Conservation (phyloP, 257 asterid genomes). For the Fraxinus excelsior region DNA sequence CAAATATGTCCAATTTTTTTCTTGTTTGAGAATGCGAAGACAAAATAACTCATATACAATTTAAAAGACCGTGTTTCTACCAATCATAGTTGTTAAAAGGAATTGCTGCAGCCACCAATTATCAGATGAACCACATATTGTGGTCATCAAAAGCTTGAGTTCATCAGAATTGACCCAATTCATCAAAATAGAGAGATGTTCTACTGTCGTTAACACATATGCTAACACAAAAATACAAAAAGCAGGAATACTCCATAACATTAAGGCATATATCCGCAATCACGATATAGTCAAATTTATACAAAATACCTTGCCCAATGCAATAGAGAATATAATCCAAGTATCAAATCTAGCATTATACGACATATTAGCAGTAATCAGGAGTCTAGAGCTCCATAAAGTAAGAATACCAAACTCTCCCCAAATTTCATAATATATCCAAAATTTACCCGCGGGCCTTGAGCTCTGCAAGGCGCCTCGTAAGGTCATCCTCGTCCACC, state of each 20-base stretch:
- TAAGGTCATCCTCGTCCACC: conserved; percentile 85
- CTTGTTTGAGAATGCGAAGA: neutral
- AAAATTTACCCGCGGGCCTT: conserved; percentile 80
- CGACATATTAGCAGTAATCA: neutral
- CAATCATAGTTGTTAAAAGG: neutral
- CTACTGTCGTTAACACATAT: neutral
- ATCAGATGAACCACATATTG: neutral
- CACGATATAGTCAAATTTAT: neutral
- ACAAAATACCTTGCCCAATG: neutral
- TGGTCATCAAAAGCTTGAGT: neutral
- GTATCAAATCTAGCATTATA: neutral
- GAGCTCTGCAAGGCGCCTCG: conserved; percentile 95
- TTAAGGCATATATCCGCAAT: neutral
- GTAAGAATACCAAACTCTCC: conserved; percentile 9
- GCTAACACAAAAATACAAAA: neutral
- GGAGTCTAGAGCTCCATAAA: neutral
- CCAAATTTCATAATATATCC: neutral
- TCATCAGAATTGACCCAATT: neutral
- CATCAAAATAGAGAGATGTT: neutral
- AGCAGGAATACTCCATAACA: neutral
- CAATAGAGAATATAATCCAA: neutral
- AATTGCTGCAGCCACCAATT: neutral
- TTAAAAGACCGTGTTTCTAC: neutral
- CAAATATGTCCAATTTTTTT: neutral
- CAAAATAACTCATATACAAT: neutral